These are phyloP conservation scores for Dentipellis sp. DNA, from an alignment of 768 basidiomycete species.

Conservation along the genomic window DNA sequence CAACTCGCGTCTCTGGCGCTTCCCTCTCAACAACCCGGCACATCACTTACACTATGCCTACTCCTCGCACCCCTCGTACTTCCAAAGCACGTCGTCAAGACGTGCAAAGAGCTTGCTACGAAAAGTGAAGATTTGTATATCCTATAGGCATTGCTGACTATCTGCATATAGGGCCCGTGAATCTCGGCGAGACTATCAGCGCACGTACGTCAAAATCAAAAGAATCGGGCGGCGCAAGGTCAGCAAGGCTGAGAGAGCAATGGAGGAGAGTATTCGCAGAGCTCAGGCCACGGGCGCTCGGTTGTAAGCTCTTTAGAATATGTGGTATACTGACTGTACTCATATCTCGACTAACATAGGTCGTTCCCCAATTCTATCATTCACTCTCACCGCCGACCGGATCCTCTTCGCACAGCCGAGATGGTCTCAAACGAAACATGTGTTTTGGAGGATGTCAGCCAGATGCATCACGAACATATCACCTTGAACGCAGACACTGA, in stretches of 20 bases:
- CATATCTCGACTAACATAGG: neutral
- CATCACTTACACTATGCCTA: too few species aligned
- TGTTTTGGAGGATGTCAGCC: neutral
- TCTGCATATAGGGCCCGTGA: too few species aligned
- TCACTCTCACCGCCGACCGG: neutral
- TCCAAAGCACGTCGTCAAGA: too few species aligned
- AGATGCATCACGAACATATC: too few species aligned
- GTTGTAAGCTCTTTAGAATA: neutral
- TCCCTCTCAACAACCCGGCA: too few species aligned
- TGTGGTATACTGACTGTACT: neutral
- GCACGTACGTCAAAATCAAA: neutral
- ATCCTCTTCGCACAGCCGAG: neutral
- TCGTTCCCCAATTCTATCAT: neutral
- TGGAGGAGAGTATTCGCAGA: neutral
- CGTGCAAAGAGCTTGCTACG: too few species aligned
- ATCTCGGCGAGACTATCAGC: neutral
- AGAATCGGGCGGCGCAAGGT: neutral
- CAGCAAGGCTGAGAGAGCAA: neutral
- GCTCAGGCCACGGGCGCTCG: neutral
- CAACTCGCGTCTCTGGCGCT: too few species aligned
- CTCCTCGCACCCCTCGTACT: too few species aligned
- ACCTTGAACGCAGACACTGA: too few species aligned
- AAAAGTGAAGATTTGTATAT: too few species aligned
- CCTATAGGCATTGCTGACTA: too few species aligned
- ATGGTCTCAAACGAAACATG: neutral